phyloP scores from a whole-genome alignment of 306 rosid genomes.

The Citrullus amarus region DNA sequence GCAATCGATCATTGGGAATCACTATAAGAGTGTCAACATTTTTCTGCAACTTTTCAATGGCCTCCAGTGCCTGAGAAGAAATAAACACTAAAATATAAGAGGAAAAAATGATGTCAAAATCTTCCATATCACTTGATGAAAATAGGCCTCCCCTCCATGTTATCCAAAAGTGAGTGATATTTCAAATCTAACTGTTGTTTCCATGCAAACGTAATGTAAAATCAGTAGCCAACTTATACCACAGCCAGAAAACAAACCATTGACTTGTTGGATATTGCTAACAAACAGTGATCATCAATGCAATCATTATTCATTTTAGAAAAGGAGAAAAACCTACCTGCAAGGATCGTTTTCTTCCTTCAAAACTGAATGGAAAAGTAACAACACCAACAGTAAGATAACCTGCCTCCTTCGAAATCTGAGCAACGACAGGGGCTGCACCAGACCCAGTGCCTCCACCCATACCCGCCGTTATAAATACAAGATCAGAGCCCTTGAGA shows the following conservation, averaged over 20 bases:
- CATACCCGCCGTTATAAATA: slow-evolving; percentile 97
- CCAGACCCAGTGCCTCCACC: slow-evolving; percentile 99
- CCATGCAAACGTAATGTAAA: background rate
- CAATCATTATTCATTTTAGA: background rate
- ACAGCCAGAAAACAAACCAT: background rate
- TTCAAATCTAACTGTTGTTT: background rate
- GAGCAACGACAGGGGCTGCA: slow-evolving; percentile 97
- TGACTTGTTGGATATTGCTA: background rate
- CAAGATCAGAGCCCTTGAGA: slow-evolving; percentile 92
- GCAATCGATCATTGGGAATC: slow-evolving; percentile 94
- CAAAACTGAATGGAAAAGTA: slow-evolving; percentile 89
- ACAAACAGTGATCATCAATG: background rate
- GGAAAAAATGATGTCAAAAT: background rate
- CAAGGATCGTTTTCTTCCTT: slow-evolving; percentile 94
- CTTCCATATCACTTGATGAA: background rate
- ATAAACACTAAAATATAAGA: background rate
- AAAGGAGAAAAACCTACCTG: slow-evolving; percentile 50
- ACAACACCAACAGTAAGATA: slow-evolving; percentile 96
- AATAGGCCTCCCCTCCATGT: background rate
- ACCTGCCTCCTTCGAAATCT: slow-evolving; percentile 89
- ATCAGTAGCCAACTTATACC: background rate
- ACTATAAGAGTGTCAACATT: slow-evolving; percentile 94
- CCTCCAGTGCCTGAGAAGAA: slow-evolving; percentile 75
- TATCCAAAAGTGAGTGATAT: background rate
- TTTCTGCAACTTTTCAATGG: slow-evolving; percentile 87